phyloP scores from a whole-genome alignment of 2,329 filamentous ascomycete species.

The Fusarium mexicanum region DNA sequence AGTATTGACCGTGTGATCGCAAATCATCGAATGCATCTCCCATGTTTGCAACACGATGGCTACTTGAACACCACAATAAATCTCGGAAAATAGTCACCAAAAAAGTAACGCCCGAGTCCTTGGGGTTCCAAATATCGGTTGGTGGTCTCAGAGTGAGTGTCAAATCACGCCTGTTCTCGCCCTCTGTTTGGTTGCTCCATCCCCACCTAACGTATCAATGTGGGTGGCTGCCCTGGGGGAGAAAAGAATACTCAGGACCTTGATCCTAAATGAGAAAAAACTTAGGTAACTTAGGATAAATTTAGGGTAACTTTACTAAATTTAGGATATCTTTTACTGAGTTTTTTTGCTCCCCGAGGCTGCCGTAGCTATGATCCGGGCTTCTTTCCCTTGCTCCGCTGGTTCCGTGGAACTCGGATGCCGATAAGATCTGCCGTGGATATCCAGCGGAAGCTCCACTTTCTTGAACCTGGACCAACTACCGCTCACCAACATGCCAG shows the following conservation, averaged over 20 bases:
- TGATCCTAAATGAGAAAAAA: too few species aligned
- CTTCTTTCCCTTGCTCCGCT: background rate
- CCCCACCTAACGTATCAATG: background rate
- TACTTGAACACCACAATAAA: background rate
- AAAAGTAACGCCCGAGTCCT: too few species aligned
- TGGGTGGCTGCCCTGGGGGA: background rate
- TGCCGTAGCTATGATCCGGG: background rate
- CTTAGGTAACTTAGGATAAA: too few species aligned
- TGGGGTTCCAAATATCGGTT: background rate
- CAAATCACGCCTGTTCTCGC: background rate
- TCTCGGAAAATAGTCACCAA: background rate
- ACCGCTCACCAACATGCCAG: background rate
- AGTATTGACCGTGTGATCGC: background rate
- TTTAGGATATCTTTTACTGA: too few species aligned
- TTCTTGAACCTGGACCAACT: background rate
- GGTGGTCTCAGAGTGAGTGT: background rate
- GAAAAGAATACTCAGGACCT: too few species aligned
- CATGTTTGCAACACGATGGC: background rate
- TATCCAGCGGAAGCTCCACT: background rate
- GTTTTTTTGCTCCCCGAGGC: background rate
- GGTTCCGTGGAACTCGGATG: conserved; percentile 4
- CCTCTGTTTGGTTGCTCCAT: background rate
- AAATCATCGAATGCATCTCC: background rate
- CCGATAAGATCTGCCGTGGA: conserved; percentile 5
- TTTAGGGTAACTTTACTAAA: too few species aligned